Evolutionary conservation across 257 asterid species (phyloP).

Genomic region (Nicotiana tabacum): DNA sequence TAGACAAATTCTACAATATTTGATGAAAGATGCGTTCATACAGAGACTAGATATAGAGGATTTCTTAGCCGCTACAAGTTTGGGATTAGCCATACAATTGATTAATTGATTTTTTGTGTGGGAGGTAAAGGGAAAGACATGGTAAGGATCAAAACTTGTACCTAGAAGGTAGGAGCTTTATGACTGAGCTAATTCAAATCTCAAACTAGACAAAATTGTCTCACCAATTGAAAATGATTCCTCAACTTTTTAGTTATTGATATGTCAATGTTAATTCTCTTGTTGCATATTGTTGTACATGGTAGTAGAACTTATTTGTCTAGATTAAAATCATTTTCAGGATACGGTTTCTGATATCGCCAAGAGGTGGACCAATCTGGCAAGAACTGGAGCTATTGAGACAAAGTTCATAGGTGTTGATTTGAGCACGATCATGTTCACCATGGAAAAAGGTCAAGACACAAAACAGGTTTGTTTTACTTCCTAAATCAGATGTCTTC

Average conservation of each 20-base stretch:
- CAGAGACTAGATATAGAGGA: not conserved
- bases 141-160: not conserved
- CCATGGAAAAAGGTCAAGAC: conserved; percentile 85
- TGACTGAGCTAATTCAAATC: not conserved
- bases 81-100: not conserved
- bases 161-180: not conserved
- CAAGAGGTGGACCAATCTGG: conserved; percentile 70
- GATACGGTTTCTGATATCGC: conserved; percentile 64
- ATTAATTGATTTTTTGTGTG: not conserved
- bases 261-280: not conserved
- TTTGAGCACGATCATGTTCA: conserved; percentile 77
- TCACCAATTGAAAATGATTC: not conserved
- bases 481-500: not conserved
- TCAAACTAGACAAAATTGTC: not conserved
- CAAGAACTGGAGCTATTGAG: conserved; percentile 73
- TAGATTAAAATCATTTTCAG: conserved; percentile 25
- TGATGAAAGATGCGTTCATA: not conserved
- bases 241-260: not conserved
- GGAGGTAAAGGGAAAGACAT: not conserved
- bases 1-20: not conserved
- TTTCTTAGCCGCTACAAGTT: not conserved
- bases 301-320: not conserved
- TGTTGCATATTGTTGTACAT: not conserved
- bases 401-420: conserved; percentile 70
- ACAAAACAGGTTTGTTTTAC: conserved; percentile 56